These are phyloP conservation scores for Paramecium biaurelia DNA, from an alignment of 73 alveolate genomes.

Conservation along the genomic window DNA sequence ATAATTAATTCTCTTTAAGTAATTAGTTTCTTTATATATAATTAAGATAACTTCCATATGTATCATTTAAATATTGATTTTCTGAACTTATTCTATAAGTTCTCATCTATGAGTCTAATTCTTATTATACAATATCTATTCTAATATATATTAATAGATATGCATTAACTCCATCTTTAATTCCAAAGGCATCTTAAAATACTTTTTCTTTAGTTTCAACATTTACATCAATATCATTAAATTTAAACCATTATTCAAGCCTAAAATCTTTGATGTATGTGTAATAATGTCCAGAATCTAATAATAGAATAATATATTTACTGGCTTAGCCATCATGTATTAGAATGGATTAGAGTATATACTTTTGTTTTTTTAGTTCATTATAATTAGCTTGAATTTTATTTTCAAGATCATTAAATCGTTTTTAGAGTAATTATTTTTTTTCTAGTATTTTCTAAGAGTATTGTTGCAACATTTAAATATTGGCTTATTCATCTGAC, in stretches of 20 bases:
- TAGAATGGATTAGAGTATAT: conserved; percentile 79
- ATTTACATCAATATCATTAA: conserved; percentile 73
- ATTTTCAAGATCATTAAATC: conserved; percentile 47
- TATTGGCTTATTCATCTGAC: background rate
- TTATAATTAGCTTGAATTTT: conserved; percentile 55
- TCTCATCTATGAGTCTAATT: background rate
- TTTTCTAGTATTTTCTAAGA: background rate
- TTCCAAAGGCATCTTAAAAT: conserved; percentile 77
- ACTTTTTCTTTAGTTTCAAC: conserved; percentile 73
- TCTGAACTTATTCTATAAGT: background rate
- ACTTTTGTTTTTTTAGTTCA: conserved; percentile 64
- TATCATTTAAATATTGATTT: background rate
- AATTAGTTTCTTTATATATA: background rate
- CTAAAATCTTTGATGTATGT: conserved; percentile 85
- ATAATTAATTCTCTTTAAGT: background rate
- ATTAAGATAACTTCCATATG: background rate
- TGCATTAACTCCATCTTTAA: conserved; percentile 70
- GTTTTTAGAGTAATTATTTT: background rate
- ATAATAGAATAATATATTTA: background rate
- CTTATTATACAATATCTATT: conserved; percentile 18
- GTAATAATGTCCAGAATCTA: conserved; percentile 95
- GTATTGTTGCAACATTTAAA: background rate
- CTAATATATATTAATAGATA: conserved; percentile 76
- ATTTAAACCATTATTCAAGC: conserved; percentile 76
- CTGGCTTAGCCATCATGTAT: conserved; percentile 91